phyloP scores from a whole-genome alignment of 1,139 yeast species.

The Hemisphaericaspora lyxosophila region DNA sequence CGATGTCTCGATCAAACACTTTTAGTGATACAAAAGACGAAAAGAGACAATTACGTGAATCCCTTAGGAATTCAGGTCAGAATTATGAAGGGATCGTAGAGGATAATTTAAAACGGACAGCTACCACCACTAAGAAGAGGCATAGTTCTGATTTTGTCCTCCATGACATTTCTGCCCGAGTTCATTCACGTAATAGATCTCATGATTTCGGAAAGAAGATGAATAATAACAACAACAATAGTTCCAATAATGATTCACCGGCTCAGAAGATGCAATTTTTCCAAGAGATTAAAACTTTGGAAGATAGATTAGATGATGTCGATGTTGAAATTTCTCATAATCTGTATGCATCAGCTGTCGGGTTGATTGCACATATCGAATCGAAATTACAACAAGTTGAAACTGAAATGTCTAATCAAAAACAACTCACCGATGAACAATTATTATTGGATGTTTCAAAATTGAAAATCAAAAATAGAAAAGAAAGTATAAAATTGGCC shows the following conservation, averaged over 20 bases:
- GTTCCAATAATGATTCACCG: constrained; percentile 14
- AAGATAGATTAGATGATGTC: constrained; percentile 63
- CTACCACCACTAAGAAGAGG: constrained; percentile 21
- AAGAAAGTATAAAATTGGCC: constrained; percentile 37
- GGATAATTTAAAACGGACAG: constrained; percentile 25
- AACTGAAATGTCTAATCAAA: constrained; percentile 12
- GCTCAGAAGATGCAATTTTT: constrained; percentile 34
- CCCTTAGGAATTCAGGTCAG: constrained; percentile 39
- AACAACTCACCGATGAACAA: constrained; percentile 30
- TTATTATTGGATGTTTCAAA: constrained; percentile 44
- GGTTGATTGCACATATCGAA: constrained; percentile 46
- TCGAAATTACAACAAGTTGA: constrained; percentile 30
- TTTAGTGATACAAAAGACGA: constrained; percentile 30
- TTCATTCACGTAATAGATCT: constrained; percentile 56
- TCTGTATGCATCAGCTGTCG: constrained; percentile 55
- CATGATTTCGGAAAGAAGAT: constrained; percentile 37
- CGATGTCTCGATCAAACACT: constrained; percentile 5
- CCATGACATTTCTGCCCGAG: constrained; percentile 55
- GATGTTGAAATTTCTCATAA: constrained; percentile 68
- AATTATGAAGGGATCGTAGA: constrained; percentile 20
- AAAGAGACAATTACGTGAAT: constrained; percentile 41
- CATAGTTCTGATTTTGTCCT: constrained; percentile 42
- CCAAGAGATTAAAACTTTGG: constrained; percentile 51
- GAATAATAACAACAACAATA: neutral
- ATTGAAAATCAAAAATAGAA: constrained; percentile 39